Percentiles rank a stretch among this genome's conserved stretches.
Conservation (phyloP, 179 eudicot species). For the Drosera spatulata region DNA sequence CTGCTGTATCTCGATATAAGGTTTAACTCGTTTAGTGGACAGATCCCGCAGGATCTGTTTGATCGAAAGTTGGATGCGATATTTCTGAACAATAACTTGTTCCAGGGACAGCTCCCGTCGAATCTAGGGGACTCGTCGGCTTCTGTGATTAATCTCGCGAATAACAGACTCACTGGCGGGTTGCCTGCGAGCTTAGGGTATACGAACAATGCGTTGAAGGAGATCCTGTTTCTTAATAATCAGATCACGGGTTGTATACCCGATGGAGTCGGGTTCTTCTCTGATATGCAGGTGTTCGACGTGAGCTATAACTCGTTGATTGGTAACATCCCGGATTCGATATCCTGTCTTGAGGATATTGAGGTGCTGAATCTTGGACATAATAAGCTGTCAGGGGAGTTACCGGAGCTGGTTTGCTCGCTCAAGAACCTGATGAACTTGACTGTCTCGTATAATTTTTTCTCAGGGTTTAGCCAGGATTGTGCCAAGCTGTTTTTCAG, state of each 20-base stretch:
- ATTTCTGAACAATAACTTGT: slow-evolving; percentile 61
- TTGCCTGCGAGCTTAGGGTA: slow-evolving; percentile 67
- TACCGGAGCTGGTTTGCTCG: slow-evolving; percentile 68
- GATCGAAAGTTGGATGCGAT: slow-evolving; percentile 59
- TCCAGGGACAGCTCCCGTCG: slow-evolving; percentile 48
- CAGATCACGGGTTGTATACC: slow-evolving; percentile 74
- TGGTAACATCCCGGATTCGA: slow-evolving; percentile 78
- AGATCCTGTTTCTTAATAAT: slow-evolving; percentile 63
- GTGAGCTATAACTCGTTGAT: slow-evolving; percentile 61
- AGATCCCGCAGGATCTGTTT: slow-evolving; percentile 56
- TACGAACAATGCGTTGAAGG: slow-evolving; percentile 48
- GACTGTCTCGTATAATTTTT: slow-evolving; percentile 67
- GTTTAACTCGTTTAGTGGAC: slow-evolving; percentile 57
- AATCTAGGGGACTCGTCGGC: slow-evolving; percentile 76
- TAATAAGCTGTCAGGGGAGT: slow-evolving; percentile 58
- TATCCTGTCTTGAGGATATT: slow-evolving; percentile 64
- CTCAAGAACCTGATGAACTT: slow-evolving; percentile 45
- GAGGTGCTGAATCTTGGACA: slow-evolving; percentile 65
- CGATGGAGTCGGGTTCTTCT: slow-evolving; percentile 58
- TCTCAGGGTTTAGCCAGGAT: slow-evolving; percentile 60
- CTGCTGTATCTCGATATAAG: slow-evolving; percentile 63
- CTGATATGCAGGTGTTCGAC: slow-evolving; percentile 69
- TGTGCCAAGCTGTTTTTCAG: slow-evolving; percentile 35
- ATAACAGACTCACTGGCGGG: slow-evolving; percentile 46
- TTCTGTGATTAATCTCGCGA: slow-evolving; percentile 73